Evolutionary conservation across 331 rosid species (phyloP).

Genomic region (Cydonia oblonga): DNA sequence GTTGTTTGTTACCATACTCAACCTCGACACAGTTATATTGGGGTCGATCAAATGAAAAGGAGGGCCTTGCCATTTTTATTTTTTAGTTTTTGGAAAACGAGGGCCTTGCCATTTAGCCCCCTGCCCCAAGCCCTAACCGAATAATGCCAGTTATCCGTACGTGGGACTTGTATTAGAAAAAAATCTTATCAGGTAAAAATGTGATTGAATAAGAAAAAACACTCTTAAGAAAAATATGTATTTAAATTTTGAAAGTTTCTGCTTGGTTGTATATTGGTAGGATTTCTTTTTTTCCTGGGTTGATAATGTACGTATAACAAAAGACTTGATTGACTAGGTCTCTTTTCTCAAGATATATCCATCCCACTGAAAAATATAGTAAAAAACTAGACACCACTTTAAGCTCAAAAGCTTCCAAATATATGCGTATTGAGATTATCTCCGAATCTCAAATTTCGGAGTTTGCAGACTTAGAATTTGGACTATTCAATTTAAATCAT

Average conservation of each 20-base stretch:
- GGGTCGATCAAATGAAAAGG: neutral
- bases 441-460: too few species aligned
- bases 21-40: neutral
- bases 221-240: neutral
- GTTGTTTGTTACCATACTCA: neutral
- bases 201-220: neutral
- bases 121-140: too few species aligned
- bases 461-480: rapidly evolving
- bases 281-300: neutral
- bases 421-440: neutral
- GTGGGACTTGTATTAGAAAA: neutral
- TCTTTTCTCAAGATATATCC: neutral
- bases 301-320: neutral
- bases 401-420: neutral
- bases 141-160: neutral
- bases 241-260: too few species aligned
- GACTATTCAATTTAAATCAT: too few species aligned
- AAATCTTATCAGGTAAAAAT: too few species aligned
- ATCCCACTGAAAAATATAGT: neutral
- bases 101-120: neutral
- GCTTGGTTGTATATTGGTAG: neutral
- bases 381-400: neutral
- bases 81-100: too few species aligned
- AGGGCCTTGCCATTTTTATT: neutral
- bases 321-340: neutral